Evolutionary conservation across 176 grass and related monocot genomes (phyloP).

Genomic region (Hordeum marinum): DNA sequence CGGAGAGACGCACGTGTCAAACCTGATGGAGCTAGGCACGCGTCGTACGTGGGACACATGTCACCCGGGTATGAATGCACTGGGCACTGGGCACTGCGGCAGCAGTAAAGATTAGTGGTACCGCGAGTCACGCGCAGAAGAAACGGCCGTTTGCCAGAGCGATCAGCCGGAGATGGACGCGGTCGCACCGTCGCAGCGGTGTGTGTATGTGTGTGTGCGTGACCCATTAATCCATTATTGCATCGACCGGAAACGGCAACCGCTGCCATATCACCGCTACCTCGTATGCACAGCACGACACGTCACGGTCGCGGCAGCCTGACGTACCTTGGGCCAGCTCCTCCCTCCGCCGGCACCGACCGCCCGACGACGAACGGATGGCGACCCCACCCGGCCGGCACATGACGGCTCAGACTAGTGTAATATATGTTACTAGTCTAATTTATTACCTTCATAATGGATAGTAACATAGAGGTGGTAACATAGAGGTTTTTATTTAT

Average conservation of each 20-base stretch:
- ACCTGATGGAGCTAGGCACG: too few species aligned
- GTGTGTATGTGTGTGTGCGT: neutral
- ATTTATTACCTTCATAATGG: too few species aligned
- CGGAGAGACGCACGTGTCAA: neutral
- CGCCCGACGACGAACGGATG: neutral
- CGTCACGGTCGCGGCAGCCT: constrained; percentile 19
- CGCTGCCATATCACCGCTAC: neutral
- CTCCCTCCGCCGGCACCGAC: neutral
- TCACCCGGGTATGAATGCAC: neutral
- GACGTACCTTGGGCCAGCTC: neutral
- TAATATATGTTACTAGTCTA: too few species aligned
- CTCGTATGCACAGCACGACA: constrained; percentile 16
- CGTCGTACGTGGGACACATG: too few species aligned
- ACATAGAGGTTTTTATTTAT: too few species aligned
- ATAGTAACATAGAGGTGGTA: too few species aligned
- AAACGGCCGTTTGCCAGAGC: too few species aligned
- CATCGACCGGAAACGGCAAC: neutral
- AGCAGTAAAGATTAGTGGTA: neutral
- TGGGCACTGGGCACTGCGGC: too few species aligned
- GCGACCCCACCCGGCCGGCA: neutral
- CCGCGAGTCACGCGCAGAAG: constrained; percentile 16
- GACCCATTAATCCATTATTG: neutral
- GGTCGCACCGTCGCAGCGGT: neutral
- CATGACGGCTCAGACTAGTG: too few species aligned
- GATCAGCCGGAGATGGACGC: neutral